A percentile compares a stretch with the other conserved stretches of the same genome.
Evolutionary conservation across 139 green algal species (phyloP).

Genomic region (Chlamydomonas schloesseri): DNA sequence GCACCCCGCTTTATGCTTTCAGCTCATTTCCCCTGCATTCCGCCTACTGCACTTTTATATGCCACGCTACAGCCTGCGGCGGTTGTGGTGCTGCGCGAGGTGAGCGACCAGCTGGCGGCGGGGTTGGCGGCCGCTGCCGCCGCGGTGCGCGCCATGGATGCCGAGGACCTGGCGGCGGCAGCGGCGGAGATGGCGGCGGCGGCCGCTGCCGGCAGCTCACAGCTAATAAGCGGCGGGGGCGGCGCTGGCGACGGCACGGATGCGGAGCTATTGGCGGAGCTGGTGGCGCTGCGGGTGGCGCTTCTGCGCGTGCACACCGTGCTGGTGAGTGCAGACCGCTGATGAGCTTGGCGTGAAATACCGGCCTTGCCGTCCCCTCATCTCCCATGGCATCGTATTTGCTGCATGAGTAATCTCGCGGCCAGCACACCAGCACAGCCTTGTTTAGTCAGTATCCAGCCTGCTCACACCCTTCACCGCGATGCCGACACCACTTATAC

Average conservation of each 20-base stretch:
- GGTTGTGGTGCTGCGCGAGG: slow-evolving; percentile 15
- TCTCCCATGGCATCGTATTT: too few relatives aligned
- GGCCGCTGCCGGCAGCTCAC: neutral
- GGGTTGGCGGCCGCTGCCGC: slow-evolving; percentile 6
- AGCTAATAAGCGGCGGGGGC: neutral
- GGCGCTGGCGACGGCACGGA: neutral
- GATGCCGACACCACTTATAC: too few relatives aligned
- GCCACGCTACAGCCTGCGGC: slow-evolving; percentile 29
- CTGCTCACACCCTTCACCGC: too few relatives aligned
- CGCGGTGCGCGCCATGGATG: slow-evolving; percentile 1
- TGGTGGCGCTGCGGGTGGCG: neutral
- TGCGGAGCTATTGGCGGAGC: neutral
- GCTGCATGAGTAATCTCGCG: too few relatives aligned
- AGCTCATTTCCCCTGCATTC: too few relatives aligned
- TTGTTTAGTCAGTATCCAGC: too few relatives aligned
- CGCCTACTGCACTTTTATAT: too few relatives aligned
- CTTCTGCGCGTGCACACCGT: slow-evolving; percentile 5
- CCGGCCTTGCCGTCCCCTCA: too few relatives aligned
- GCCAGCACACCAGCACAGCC: too few relatives aligned
- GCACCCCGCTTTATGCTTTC: too few relatives aligned
- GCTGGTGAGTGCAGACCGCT: neutral
- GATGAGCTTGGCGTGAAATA: too few relatives aligned
- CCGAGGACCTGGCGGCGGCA: slow-evolving; percentile 1
- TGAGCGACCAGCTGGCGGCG: slow-evolving; percentile 14
- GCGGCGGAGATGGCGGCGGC: neutral